phyloP scores from a whole-genome alignment of 2,329 filamentous ascomycete genomes.

The Atkinsonella texensis region DNA sequence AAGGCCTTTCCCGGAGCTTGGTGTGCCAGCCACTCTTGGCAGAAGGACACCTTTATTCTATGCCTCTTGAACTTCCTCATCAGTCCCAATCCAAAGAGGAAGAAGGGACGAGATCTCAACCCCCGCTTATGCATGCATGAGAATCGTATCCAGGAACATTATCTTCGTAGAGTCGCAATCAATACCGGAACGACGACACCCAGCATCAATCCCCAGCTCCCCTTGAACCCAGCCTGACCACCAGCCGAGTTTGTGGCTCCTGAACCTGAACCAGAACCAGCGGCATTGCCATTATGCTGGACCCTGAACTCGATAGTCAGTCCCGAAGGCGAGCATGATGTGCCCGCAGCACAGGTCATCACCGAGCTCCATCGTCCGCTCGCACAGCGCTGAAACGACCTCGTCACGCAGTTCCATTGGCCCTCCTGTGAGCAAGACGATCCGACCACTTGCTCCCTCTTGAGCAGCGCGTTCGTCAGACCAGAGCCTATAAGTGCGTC shows the following conservation, averaged over 20 bases:
- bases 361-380: slow-evolving; percentile 32
- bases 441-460: slow-evolving; percentile 21
- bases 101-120: too few relatives aligned
- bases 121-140: too few relatives aligned
- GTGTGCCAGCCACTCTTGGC: too few relatives aligned
- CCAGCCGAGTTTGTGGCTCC: neutral
- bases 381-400: slow-evolving; percentile 38
- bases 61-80: too few relatives aligned
- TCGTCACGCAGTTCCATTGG: slow-evolving; percentile 42
- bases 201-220: neutral
- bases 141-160: neutral
- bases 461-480: slow-evolving; percentile 3
- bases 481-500: neutral
- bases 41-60: too few relatives aligned
- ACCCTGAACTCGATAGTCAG: slow-evolving; percentile 28
- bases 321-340: slow-evolving; percentile 31
- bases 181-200: neutral
- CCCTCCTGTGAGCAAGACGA: slow-evolving; percentile 33
- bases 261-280: slow-evolving; percentile 3
- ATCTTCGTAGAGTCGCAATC: neutral
- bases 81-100: too few relatives aligned
- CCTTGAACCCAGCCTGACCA: neutral
- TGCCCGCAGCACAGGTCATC: slow-evolving; percentile 32
- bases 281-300: slow-evolving; percentile 16
- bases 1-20: too few relatives aligned